Conservation (phyloP, 2,329 filamentous ascomycete species). For the Paramyrothecium sp. region DNA sequence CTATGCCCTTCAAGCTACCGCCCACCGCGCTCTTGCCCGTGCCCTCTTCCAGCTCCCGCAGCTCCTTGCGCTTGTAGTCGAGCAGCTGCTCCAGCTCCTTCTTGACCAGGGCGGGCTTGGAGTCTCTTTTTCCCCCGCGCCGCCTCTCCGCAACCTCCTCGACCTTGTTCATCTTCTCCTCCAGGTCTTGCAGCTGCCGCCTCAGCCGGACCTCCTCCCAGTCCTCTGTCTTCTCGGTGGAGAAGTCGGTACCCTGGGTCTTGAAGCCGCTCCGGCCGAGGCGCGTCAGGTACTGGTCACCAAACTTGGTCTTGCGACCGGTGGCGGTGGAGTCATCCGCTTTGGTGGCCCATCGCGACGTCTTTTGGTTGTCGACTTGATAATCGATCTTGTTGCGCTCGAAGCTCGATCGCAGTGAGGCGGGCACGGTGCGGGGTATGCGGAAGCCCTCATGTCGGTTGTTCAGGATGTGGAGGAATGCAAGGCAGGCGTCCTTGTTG, state of each 20-base stretch:
- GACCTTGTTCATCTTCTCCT: slow-evolving; percentile 81
- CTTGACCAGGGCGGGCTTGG: slow-evolving; percentile 89
- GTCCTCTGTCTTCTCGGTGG: slow-evolving; percentile 80
- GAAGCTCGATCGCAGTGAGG: slow-evolving; percentile 86
- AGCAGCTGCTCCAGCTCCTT: slow-evolving; percentile 89
- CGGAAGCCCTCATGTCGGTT: slow-evolving; percentile 93
- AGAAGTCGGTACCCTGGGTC: slow-evolving; percentile 87
- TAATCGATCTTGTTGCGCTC: slow-evolving; percentile 98
- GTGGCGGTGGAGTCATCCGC: slow-evolving; percentile 78
- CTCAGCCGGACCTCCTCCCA: slow-evolving; percentile 97
- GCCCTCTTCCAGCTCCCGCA: slow-evolving; percentile 73
- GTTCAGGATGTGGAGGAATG: slow-evolving; percentile 95
- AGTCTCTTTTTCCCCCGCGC: slow-evolving; percentile 64
- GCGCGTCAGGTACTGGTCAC: slow-evolving; percentile 91
- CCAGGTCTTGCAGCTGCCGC: slow-evolving; percentile 86
- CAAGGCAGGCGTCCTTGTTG: slow-evolving; percentile 91
- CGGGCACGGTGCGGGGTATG: slow-evolving; percentile 87
- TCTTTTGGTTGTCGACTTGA: slow-evolving; percentile 74
- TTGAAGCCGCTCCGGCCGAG: slow-evolving; percentile 82
- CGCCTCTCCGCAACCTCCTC: slow-evolving; percentile 70
- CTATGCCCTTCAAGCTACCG: slow-evolving; percentile 70
- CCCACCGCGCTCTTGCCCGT: slow-evolving; percentile 68
- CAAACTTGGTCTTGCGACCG: slow-evolving; percentile 94
- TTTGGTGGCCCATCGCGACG: slow-evolving; percentile 75
- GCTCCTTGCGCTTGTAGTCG: slow-evolving; percentile 86